Evolutionary conservation across 176 grass and related monocot species (phyloP).

Genomic region (Musa acuminata): DNA sequence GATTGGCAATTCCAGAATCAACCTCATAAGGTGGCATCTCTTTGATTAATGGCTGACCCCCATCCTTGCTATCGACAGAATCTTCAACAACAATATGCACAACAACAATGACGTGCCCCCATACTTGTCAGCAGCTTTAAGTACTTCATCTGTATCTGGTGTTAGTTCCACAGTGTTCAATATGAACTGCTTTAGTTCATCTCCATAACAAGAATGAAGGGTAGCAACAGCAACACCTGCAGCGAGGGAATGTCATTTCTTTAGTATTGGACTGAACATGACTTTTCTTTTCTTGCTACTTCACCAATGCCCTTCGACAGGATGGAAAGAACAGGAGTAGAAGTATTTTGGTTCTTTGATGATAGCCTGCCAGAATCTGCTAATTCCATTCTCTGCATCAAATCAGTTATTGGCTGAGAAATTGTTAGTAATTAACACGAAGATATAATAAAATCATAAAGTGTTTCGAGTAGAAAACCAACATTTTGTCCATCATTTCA

Average conservation of each 20-base stretch:
- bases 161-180: constrained; percentile 61
- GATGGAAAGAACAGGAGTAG: constrained; percentile 65
- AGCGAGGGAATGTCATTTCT: constrained; percentile 87
- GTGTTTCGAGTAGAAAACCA: neutral
- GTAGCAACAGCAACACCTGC: constrained; percentile 93
- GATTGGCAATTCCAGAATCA: constrained; percentile 84
- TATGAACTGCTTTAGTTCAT: constrained; percentile 94
- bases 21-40: constrained; percentile 99
- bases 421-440: constrained; percentile 1
- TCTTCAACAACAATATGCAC: constrained; percentile 96
- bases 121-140: constrained; percentile 87
- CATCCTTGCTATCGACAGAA: constrained; percentile 97
- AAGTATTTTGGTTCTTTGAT: constrained; percentile 35
- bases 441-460: neutral
- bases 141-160: constrained; percentile 79
- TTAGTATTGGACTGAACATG: constrained; percentile 79
- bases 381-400: constrained; percentile 92
- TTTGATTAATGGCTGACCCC: constrained; percentile 83
- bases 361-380: constrained; percentile 80
- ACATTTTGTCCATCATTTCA: neutral
- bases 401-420: constrained; percentile 20
- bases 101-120: constrained; percentile 51
- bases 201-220: constrained; percentile 93
- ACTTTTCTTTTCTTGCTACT: constrained; percentile 81
- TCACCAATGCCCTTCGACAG: constrained; percentile 88